phyloP scores from a whole-genome alignment of 106 monocot species.

The Dendrobium catenatum region DNA sequence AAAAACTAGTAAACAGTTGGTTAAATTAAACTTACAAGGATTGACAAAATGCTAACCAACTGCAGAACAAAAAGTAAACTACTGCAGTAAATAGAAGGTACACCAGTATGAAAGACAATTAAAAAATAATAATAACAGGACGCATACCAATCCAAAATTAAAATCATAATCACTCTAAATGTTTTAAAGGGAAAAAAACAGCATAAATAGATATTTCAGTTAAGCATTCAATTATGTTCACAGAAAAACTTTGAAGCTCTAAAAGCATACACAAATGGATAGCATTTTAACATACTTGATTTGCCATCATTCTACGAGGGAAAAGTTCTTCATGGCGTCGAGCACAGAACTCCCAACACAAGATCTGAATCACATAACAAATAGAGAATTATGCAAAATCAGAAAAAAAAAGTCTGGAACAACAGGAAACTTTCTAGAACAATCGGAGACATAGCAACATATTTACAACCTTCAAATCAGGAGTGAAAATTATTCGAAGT shows the following conservation, averaged over 20 bases:
- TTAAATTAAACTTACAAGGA: background rate
- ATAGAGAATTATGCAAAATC: background rate
- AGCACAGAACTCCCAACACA: slow-evolving; percentile 95
- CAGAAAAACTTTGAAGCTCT: background rate
- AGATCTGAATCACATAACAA: slow-evolving; percentile 47
- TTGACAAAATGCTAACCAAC: too few species aligned
- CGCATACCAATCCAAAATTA: too few species aligned
- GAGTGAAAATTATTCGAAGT: slow-evolving; percentile 81
- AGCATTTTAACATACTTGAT: slow-evolving; percentile 50
- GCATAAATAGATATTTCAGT: background rate
- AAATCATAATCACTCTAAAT: too few species aligned
- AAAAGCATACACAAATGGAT: background rate
- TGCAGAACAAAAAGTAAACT: too few species aligned
- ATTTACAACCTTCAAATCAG: slow-evolving; percentile 71
- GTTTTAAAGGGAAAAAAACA: background rate
- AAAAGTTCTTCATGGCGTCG: slow-evolving; percentile 84
- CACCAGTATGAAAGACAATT: too few species aligned
- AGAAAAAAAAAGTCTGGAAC: background rate
- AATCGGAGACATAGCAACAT: background rate
- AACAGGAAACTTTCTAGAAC: background rate
- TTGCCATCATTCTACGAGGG: slow-evolving; percentile 68
- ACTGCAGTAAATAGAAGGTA: too few species aligned
- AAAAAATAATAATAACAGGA: too few species aligned
- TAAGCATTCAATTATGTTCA: background rate
- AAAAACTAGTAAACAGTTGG: background rate